Evolutionary conservation across 2,329 filamentous ascomycete genomes (phyloP).

Genomic region (Coniella lustricola): DNA sequence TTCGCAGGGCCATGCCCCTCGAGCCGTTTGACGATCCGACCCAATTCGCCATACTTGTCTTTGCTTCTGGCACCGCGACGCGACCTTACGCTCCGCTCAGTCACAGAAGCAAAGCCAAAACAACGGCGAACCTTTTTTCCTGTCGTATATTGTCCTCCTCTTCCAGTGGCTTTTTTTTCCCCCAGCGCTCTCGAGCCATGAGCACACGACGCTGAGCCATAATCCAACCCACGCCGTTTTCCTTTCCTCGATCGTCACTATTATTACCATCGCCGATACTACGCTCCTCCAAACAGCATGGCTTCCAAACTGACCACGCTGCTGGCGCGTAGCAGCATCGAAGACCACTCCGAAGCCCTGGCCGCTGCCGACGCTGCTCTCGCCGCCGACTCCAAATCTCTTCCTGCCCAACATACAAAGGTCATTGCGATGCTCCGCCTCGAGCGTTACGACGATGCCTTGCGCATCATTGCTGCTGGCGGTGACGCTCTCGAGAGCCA

Average conservation of each 20-base stretch:
- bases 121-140: neutral
- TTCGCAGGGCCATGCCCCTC: neutral
- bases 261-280: no score
- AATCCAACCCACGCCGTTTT: no score
- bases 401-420: slow-evolving; percentile 59
- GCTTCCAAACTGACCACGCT: slow-evolving; percentile 43
- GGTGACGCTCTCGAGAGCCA: slow-evolving; percentile 52
- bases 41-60: no score
- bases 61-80: no score
- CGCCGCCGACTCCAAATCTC: slow-evolving; percentile 46
- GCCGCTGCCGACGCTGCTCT: slow-evolving; percentile 54
- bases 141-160: neutral
- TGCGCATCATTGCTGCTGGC: slow-evolving; percentile 59
- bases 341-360: slow-evolving; percentile 70
- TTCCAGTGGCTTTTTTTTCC: neutral
- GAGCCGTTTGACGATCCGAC: no score
- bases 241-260: no score
- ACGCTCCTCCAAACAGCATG: slow-evolving; percentile 16
- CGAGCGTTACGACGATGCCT: slow-evolving; percentile 73
- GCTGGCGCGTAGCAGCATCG: slow-evolving; percentile 48
- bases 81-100: no score
- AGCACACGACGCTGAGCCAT: neutral
- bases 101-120: neutral
- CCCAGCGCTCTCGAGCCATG: no score
- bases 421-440: slow-evolving; percentile 72